phyloP scores from a whole-genome alignment of 768 basidiomycete genomes.

The Suillus paluster region DNA sequence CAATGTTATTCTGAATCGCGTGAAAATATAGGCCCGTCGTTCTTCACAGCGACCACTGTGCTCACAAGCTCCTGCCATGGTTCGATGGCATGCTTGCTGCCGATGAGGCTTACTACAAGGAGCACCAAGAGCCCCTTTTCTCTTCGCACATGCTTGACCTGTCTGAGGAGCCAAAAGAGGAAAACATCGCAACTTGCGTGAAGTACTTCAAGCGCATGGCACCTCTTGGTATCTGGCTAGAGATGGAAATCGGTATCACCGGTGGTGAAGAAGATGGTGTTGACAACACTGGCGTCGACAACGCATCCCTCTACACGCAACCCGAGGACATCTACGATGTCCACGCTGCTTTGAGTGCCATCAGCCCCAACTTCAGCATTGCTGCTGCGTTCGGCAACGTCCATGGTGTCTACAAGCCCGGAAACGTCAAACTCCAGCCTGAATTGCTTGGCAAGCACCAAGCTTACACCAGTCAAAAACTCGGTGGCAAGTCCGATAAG shows the following conservation, averaged over 20 bases:
- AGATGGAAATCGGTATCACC: conserved; percentile 99
- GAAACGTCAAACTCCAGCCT: conserved; percentile 93
- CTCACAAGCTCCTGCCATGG: conserved; percentile 97
- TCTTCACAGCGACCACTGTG: conserved; percentile 98
- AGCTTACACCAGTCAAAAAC: conserved; percentile 67
- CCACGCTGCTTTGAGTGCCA: conserved; percentile 77
- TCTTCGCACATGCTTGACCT: conserved; percentile 99
- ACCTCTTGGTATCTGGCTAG: conserved; percentile 91
- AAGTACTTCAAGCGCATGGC: conserved; percentile 97
- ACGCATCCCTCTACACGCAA: conserved; percentile 93
- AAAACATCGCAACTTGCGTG: conserved; percentile 93
- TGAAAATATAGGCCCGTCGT: conserved; percentile 77
- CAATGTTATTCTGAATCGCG: conserved; percentile 10
- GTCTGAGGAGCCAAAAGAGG: conserved; percentile 88
- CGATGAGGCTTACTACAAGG: conserved; percentile 90
- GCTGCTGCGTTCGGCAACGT: conserved; percentile 99
- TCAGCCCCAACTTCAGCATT: conserved; percentile 94
- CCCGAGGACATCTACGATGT: conserved; percentile 96
- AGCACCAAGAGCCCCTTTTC: conserved; percentile 86
- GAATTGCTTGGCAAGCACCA: conserved; percentile 94
- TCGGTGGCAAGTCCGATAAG: conserved; percentile 63
- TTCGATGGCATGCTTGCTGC: conserved; percentile 99
- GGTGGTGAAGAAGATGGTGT: conserved; percentile 99
- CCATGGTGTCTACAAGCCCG: conserved; percentile 99
- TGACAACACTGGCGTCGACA: conserved; percentile 96